Percentiles rank a stretch among this genome's conserved stretches.
Evolutionary conservation across 2,329 filamentous ascomycete genomes (phyloP).

Genomic region (Colletotrichum orbiculare): DNA sequence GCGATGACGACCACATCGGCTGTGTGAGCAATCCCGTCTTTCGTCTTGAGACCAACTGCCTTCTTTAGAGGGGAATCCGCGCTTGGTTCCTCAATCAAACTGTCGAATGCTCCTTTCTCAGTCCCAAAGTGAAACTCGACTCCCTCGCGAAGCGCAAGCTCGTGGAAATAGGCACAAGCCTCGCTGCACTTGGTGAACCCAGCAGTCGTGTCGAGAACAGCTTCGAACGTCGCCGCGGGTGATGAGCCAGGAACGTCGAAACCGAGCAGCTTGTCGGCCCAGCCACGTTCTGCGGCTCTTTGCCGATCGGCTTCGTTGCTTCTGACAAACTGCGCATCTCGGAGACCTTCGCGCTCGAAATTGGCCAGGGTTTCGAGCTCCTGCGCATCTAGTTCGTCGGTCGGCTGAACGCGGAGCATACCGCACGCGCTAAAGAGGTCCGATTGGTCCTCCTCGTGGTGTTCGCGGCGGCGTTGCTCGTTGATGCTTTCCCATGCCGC

Average conservation of each 20-base stretch:
- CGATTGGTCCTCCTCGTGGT: conserved; percentile 10
- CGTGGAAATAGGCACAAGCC: conserved; percentile 39
- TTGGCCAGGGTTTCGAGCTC: conserved; percentile 41
- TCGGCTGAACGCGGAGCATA: conserved; percentile 43
- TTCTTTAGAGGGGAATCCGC: conserved; percentile 31
- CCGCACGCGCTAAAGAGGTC: conserved; percentile 39
- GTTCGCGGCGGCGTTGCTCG: conserved; percentile 3
- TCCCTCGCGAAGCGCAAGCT: conserved; percentile 40
- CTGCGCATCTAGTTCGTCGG: conserved; percentile 36
- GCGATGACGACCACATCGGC: conserved; percentile 52
- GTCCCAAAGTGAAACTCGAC: conserved; percentile 43
- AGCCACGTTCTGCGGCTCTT: conserved; percentile 38
- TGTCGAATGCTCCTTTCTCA: conserved; percentile 40
- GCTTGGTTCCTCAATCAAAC: conserved; percentile 37
- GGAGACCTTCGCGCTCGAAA: conserved; percentile 41
- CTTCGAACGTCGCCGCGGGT: conserved; percentile 35
- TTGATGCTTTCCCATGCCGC: conserved; percentile 39
- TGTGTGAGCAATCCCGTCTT: conserved; percentile 47
- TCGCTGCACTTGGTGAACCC: conserved; percentile 40
- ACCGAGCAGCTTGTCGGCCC: conserved; percentile 40
- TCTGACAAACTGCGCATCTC: conserved; percentile 41
- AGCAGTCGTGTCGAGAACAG: conserved; percentile 40
- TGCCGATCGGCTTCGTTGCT: conserved; percentile 36
- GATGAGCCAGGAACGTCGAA: conserved; percentile 39
- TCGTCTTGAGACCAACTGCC: conserved; percentile 52